Evolutionary conservation across 2,329 filamentous ascomycete genomes (phyloP), one percentile per base, ranked within the genome.

Genomic region (Acrodontium crateriforme): DNA sequence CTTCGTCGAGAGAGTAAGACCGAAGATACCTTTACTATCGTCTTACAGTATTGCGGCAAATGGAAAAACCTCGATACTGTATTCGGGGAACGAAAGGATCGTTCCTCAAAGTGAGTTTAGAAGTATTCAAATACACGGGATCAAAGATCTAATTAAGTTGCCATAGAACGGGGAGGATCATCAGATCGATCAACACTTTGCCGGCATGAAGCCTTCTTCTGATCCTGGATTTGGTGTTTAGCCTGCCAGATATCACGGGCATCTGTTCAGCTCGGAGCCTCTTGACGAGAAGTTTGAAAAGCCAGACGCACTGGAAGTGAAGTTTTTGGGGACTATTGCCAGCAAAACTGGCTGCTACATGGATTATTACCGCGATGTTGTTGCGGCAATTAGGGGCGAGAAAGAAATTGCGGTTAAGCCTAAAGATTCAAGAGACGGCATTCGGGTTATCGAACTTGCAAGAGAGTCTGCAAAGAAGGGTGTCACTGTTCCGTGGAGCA

Each of bases 391-490:
- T 12, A 45, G 49, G 8, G 56, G 58, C 0, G 47, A 52, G 29
- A 50, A 34, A 1, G 52, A 59, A 32, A 21, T 60, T 3, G 42
- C 42, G n/a, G 57, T 62, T 0, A 54, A 57, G 29, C 47, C 58
- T 0, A 47, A 50, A 11, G 45, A 57, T 28, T 49, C 50, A 1
- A 50, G 56, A 13, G 53, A 61, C 34, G 56, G 48, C 0, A 33
- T 63, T 8, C 42, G 54, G 24, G 35, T 59, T 9, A 56, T 60
- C 31, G 50, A 63, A 44, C 36, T 63, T 10, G 59, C 59, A 1
- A 47, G 55, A 22, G 52, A 61, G 41, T 55, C 52, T 9, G 45
- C 53, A 16, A 36, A 50, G 18, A 53, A 44, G 17, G 50, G 52
- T 1, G 26, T 25, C 0, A 53, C 54, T 1, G 27, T 59, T 5